A percentile compares a stretch with the other conserved stretches of the same genome.
Conservation (phyloP, 2,329 filamentous ascomycete genomes). For the Thielaviopsis ethacetica region DNA sequence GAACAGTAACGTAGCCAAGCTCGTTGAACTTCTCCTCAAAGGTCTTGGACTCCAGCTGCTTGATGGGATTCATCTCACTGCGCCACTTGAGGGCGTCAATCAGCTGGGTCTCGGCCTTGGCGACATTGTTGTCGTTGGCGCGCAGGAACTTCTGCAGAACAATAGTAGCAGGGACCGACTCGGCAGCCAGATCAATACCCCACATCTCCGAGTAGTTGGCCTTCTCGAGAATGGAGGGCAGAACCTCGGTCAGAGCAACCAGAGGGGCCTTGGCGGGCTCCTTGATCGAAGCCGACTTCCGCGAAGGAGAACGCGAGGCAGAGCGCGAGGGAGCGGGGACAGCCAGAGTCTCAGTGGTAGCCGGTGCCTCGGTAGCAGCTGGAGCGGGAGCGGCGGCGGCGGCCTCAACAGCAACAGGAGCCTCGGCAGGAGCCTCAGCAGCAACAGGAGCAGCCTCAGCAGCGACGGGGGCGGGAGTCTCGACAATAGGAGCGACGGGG, state of each 20-base stretch:
- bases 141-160: constrained; percentile 87
- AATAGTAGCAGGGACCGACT: constrained; percentile 60
- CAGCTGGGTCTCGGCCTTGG: constrained; percentile 63
- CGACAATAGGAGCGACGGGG: not conserved
- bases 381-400: not conserved
- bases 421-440: not conserved
- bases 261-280: constrained; percentile 21
- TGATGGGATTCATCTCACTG: constrained; percentile 54
- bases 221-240: constrained; percentile 40
- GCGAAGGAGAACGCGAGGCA: too few relatives aligned
- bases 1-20: constrained; percentile 66
- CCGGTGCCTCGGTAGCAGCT: not conserved
- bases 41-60: constrained; percentile 43
- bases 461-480: not conserved
- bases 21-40: constrained; percentile 62
- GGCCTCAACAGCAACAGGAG: not conserved
- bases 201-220: constrained; percentile 65
- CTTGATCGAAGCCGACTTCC: too few relatives aligned
- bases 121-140: constrained; percentile 64
- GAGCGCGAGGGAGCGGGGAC: not conserved
- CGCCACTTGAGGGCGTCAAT: constrained; percentile 69
- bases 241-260: constrained; percentile 37
- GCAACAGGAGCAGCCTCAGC: not conserved
- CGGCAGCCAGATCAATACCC: constrained; percentile 51
- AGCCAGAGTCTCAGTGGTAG: constrained; percentile 3